Percentiles rank a stretch among this genome's conserved stretches.
Conservation (phyloP, 2,329 filamentous ascomycete species). For the Neofusicoccum sp. region DNA sequence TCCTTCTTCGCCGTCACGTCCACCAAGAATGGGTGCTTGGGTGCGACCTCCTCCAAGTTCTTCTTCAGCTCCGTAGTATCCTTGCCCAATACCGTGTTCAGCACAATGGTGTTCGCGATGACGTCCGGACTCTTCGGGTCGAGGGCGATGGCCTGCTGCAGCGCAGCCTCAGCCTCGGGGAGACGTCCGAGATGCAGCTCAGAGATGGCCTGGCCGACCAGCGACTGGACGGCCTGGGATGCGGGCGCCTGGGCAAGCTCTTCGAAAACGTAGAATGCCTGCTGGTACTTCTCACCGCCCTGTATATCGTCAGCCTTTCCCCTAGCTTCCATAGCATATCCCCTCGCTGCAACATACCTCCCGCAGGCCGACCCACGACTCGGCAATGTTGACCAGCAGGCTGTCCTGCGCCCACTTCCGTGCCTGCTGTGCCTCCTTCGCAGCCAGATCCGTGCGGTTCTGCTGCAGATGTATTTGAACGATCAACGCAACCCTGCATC, state of each 20-base stretch:
- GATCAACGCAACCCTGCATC: conserved; percentile 74
- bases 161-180: conserved; percentile 84
- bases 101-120: conserved; percentile 80
- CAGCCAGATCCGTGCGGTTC: conserved; percentile 85
- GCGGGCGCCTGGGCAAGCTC: conserved; percentile 88
- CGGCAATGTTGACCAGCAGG: conserved; percentile 87
- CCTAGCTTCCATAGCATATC: background rate
- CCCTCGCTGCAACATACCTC: conserved; percentile 59
- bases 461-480: conserved; percentile 91
- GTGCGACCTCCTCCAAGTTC: conserved; percentile 59
- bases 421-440: conserved; percentile 83
- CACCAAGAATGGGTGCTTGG: conserved; percentile 69
- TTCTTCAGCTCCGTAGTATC: conserved; percentile 61
- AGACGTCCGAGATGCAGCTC: conserved; percentile 87
- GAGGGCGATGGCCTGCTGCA: conserved; percentile 77
- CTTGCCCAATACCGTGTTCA: conserved; percentile 77
- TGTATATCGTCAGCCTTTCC: conserved; percentile 40
- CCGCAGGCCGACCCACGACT: conserved; percentile 91
- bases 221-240: conserved; percentile 72
- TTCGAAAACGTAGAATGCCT: conserved; percentile 96
- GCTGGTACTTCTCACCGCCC: conserved; percentile 95
- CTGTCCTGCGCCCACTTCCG: conserved; percentile 95
- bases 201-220: conserved; percentile 86
- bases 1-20: conserved; percentile 84
- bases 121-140: conserved; percentile 72